Percentiles rank a stretch among this genome's conserved stretches.
These are phyloP conservation scores for Rhizopus sp. DNA, from an alignment of 371 early-diverging fungal species.

Conservation along the genomic window DNA sequence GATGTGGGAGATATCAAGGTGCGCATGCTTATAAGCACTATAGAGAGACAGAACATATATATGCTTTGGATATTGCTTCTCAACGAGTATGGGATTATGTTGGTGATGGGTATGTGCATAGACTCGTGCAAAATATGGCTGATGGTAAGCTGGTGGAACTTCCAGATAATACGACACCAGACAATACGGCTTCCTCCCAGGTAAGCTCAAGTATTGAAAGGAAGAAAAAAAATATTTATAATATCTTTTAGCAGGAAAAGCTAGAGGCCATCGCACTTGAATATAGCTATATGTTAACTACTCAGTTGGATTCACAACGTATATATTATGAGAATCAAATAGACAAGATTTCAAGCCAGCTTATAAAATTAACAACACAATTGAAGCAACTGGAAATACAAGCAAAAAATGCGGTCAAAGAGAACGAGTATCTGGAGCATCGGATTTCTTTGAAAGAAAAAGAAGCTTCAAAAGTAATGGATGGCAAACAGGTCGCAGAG, in stretches of 20 bases:
- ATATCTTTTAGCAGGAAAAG: constrained; percentile 58
- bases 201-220: background rate
- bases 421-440: constrained; percentile 15
- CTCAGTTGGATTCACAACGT: constrained; percentile 88
- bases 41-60: constrained; percentile 77
- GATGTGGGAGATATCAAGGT: constrained; percentile 77
- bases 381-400: constrained; percentile 10
- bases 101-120: constrained; percentile 94
- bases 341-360: constrained; percentile 44
- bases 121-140: constrained; percentile 83
- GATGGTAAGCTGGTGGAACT: constrained; percentile 93
- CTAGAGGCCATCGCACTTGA: constrained; percentile 78
- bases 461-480: background rate
- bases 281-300: constrained; percentile 76
- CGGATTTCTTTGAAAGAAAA: constrained; percentile 6
- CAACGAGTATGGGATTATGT: constrained; percentile 97
- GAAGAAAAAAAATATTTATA: constrained; percentile 12
- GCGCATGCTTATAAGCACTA: constrained; percentile 90
- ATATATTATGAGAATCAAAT: constrained; percentile 83
- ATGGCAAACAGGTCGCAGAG: constrained; percentile 25
- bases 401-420: constrained; percentile 9
- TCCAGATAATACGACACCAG: constrained; percentile 40
- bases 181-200: background rate
- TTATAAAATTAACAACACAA: constrained; percentile 38
- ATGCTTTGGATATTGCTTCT: constrained; percentile 91